phyloP scores from a whole-genome alignment of 805 yeast species.

The Candida pseudofarinosa region DNA sequence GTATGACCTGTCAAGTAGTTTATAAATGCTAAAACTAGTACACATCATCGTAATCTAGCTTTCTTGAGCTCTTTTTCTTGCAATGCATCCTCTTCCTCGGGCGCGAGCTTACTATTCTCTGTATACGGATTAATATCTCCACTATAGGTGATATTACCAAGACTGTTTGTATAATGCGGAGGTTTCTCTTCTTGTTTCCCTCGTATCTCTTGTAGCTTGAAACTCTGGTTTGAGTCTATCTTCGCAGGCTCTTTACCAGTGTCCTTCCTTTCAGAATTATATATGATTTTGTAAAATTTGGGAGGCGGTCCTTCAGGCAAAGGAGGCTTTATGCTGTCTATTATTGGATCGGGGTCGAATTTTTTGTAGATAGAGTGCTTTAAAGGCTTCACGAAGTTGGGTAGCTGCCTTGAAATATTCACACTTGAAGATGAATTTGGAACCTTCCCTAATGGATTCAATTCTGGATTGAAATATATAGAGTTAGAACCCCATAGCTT shows the following conservation, averaged over 20 bases:
- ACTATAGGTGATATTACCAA: too few species aligned
- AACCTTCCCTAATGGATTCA: conserved; percentile 58
- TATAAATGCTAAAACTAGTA: neutral
- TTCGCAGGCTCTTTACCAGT: too few species aligned
- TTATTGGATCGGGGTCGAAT: conserved; percentile 27
- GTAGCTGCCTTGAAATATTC: conserved; percentile 10
- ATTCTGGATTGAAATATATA: conserved; percentile 60
- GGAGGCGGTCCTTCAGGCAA: conserved; percentile 45
- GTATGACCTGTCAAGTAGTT: neutral
- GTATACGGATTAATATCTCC: too few species aligned
- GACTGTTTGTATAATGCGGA: too few species aligned
- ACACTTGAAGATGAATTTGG: conserved; percentile 26
- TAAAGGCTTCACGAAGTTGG: conserved; percentile 31
- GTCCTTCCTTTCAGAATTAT: conserved; percentile 19
- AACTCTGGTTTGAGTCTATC: too few species aligned
- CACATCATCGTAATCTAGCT: neutral
- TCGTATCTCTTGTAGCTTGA: too few species aligned
- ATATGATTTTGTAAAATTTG: conserved; percentile 40
- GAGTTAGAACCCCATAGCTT: conserved; percentile 45
- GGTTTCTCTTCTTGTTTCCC: too few species aligned
- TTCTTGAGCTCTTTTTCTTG: neutral
- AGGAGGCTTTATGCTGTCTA: conserved; percentile 22
- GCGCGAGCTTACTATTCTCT: neutral
- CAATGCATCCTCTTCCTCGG: neutral
- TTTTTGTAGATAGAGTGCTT: conserved; percentile 10